Conservation (phyloP, 2,329 filamentous ascomycete species). For the Fusarium metavorans region DNA sequence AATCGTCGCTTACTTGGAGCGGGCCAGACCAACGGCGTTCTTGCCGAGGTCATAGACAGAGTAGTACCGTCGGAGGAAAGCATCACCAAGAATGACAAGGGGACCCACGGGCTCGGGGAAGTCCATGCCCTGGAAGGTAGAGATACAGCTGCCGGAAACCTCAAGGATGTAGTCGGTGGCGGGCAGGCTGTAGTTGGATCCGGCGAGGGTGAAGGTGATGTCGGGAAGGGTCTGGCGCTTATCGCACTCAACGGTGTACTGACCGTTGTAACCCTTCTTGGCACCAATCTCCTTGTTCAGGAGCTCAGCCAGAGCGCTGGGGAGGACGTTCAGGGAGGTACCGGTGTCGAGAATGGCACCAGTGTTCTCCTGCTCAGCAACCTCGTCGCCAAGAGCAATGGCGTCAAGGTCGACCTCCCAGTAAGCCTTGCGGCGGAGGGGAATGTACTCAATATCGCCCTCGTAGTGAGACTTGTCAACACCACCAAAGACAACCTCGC, state of each 20-base stretch:
- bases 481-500: constrained; percentile 91
- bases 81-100: constrained; percentile 93
- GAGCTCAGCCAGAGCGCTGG: constrained; percentile 90
- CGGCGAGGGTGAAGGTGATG: constrained; percentile 88
- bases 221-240: constrained; percentile 88
- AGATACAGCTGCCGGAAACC: constrained; percentile 95
- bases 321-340: constrained; percentile 96
- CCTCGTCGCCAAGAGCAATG: constrained; percentile 87
- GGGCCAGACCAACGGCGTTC: constrained; percentile 88
- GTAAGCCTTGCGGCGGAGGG: constrained; percentile 97
- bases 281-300: constrained; percentile 98
- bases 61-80: constrained; percentile 88
- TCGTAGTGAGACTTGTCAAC: constrained; percentile 83
- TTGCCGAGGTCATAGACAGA: constrained; percentile 96
- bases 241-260: constrained; percentile 92
- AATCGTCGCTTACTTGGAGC: constrained; percentile 71
- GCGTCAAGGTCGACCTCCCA: constrained; percentile 98
- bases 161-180: constrained; percentile 96
- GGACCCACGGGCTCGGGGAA: constrained; percentile 89
- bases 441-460: constrained; percentile 92
- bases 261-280: constrained; percentile 97
- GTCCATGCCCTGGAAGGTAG: constrained; percentile 97
- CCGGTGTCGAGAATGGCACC: constrained; percentile 98
- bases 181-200: constrained; percentile 92
- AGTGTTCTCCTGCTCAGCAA: constrained; percentile 91